phyloP scores from a whole-genome alignment of 495 filamentous ascomycete species.

The Lophium mytilinum region DNA sequence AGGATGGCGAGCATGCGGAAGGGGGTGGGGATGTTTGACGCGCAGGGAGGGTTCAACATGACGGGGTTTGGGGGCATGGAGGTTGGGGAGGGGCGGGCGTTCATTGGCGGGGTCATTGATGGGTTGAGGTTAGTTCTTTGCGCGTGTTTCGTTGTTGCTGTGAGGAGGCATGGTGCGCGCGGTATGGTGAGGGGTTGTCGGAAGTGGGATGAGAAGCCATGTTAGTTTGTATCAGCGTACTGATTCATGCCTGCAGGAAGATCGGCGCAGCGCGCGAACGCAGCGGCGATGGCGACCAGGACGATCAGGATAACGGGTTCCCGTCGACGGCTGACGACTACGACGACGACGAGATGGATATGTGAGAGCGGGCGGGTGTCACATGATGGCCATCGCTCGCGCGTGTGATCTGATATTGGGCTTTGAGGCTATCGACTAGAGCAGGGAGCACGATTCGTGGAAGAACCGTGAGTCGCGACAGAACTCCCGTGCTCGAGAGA shows the following conservation, averaged over 20 bases:
- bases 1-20: constrained; percentile 80
- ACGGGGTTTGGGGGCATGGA: constrained; percentile 88
- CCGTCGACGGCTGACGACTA: constrained; percentile 26
- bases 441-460: too few relatives aligned
- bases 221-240: background rate
- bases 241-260: constrained; percentile 24
- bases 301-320: constrained; percentile 34
- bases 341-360: constrained; percentile 34
- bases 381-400: too few relatives aligned
- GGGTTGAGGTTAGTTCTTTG: constrained; percentile 51
- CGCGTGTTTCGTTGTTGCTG: background rate
- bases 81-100: constrained; percentile 75
- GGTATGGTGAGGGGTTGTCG: background rate
- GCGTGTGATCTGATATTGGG: too few relatives aligned
- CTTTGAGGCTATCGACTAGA: too few relatives aligned
- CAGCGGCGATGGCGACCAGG: constrained; percentile 31
- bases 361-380: background rate
- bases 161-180: background rate
- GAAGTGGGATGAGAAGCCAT: constrained; percentile 6
- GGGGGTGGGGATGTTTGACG: constrained; percentile 61
- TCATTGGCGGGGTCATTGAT: constrained; percentile 80
- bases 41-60: constrained; percentile 63
- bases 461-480: too few relatives aligned
- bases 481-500: too few relatives aligned
- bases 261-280: constrained; percentile 35